These are phyloP conservation scores for Citrus mangshanensis DNA, from an alignment of 345 rosid genomes.

Conservation along the genomic window DNA sequence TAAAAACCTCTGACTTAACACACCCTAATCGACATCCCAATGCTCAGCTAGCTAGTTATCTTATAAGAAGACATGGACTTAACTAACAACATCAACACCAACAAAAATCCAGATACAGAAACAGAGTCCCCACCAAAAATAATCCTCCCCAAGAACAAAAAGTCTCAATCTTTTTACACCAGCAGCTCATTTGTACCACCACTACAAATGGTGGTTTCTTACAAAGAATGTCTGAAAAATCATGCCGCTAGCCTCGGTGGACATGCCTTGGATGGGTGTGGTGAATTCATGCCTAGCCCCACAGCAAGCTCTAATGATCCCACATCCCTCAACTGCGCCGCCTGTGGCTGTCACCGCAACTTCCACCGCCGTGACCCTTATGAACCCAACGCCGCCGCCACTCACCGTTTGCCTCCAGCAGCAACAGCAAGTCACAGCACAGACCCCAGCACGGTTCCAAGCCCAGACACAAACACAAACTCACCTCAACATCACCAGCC, in stretches of 20 bases:
- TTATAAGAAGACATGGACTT: constrained; percentile 18
- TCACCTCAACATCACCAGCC: constrained; percentile 30
- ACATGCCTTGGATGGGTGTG: constrained; percentile 79
- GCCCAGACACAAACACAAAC: constrained; percentile 31
- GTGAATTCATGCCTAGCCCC: constrained; percentile 70
- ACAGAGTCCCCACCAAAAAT: constrained; percentile 15
- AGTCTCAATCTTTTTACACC: constrained; percentile 3
- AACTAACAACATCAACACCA: constrained; percentile 5
- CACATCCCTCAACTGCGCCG: constrained; percentile 61
- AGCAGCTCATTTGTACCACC: constrained; percentile 9
- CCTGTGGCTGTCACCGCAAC: constrained; percentile 94
- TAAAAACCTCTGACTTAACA: not conserved
- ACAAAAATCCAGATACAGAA: constrained; percentile 7
- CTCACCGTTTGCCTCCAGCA: constrained; percentile 11
- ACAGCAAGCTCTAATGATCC: constrained; percentile 37
- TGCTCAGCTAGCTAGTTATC: not conserved
- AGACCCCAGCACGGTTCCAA: constrained; percentile 26
- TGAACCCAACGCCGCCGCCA: constrained; percentile 24
- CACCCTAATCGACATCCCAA: not conserved
- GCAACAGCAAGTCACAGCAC: constrained; percentile 27
- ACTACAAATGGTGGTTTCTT: constrained; percentile 42
- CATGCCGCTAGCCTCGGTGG: constrained; percentile 78
- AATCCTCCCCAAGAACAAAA: not conserved
- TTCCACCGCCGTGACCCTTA: constrained; percentile 73
- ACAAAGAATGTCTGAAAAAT: constrained; percentile 78